A percentile compares a stretch with the other conserved stretches of the same genome.
These are phyloP conservation scores for Xylaria sp. DNA, from an alignment of 495 filamentous ascomycete genomes.

Conservation along the genomic window DNA sequence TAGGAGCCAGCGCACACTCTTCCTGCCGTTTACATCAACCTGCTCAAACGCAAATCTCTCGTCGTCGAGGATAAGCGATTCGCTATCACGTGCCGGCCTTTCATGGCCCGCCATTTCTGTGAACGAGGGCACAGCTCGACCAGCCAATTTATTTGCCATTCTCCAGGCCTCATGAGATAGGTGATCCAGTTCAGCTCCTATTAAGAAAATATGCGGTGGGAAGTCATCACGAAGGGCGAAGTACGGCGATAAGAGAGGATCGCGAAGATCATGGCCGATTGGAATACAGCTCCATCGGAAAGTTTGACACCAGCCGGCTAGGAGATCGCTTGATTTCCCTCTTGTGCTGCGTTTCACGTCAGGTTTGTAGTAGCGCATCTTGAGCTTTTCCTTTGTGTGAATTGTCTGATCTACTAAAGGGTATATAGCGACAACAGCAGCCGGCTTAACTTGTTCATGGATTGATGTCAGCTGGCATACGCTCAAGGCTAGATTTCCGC, in stretches of 20 bases:
- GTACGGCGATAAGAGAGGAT: conserved; percentile 43
- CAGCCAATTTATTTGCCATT: conserved; percentile 44
- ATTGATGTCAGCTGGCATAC: conserved; percentile 40
- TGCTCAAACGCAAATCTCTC: conserved; percentile 39
- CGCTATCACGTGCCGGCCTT: conserved; percentile 31
- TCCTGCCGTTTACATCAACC: neutral
- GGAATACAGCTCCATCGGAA: neutral
- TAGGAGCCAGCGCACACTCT: conserved; percentile 46
- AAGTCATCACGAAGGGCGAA: conserved; percentile 31
- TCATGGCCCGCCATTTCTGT: conserved; percentile 34
- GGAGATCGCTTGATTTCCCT: neutral
- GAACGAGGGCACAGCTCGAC: conserved; percentile 35
- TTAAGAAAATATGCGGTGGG: neutral
- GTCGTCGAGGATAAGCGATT: conserved; percentile 37
- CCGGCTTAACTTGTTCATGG: conserved; percentile 27
- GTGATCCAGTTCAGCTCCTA: neutral
- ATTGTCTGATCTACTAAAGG: conserved; percentile 42
- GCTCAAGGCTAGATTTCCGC: conserved; percentile 40
- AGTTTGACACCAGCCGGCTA: neutral
- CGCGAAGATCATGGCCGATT: conserved; percentile 1
- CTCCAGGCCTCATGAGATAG: conserved; percentile 40
- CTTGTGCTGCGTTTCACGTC: conserved; percentile 40
- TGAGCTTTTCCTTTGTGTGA: conserved; percentile 22
- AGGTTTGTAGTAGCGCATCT: conserved; percentile 43
- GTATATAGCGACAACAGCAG: conserved; percentile 45